These are phyloP conservation scores for Mycothermus thermophilus DNA, from an alignment of 495 filamentous ascomycete species.

Conservation along the genomic window DNA sequence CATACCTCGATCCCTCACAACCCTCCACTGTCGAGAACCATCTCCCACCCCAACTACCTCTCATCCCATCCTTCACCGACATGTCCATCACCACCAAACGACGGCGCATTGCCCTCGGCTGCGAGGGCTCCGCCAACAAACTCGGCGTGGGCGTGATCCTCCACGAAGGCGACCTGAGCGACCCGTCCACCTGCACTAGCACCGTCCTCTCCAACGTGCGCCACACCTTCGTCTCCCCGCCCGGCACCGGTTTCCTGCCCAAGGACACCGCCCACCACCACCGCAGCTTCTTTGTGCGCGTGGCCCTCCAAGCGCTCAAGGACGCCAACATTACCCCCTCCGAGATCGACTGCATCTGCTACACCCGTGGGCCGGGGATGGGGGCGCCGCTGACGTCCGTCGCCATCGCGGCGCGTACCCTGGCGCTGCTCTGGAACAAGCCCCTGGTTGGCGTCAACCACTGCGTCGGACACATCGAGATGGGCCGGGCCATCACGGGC, in stretches of 20 bases:
- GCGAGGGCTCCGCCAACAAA: constrained; percentile 97
- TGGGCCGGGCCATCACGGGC: constrained; percentile 88
- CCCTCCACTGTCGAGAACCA: too few relatives aligned
- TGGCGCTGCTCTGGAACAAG: constrained; percentile 78
- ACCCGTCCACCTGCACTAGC: constrained; percentile 40
- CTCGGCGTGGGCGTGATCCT: constrained; percentile 85
- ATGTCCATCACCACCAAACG: constrained; percentile 10
- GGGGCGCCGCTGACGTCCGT: constrained; percentile 85
- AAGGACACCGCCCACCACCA: constrained; percentile 94
- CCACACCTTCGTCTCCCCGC: constrained; percentile 83
- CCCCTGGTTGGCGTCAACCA: constrained; percentile 87
- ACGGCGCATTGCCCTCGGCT: constrained; percentile 63
- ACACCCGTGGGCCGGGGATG: constrained; percentile 92
- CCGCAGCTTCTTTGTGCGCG: constrained; percentile 63
- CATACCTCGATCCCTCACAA: too few relatives aligned
- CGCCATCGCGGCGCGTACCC: constrained; percentile 69
- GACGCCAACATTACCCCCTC: constrained; percentile 46
- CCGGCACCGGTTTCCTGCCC: constrained; percentile 87
- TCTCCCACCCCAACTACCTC: too few relatives aligned
- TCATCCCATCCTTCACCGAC: neutral
- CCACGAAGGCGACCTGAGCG: constrained; percentile 39
- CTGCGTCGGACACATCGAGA: constrained; percentile 97
- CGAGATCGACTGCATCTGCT: constrained; percentile 85
- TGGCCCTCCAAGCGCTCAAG: constrained; percentile 63
- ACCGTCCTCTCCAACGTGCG: constrained; percentile 84